Conservation (phyloP, 139 green algal species). For the Chlorella sp. region DNA sequence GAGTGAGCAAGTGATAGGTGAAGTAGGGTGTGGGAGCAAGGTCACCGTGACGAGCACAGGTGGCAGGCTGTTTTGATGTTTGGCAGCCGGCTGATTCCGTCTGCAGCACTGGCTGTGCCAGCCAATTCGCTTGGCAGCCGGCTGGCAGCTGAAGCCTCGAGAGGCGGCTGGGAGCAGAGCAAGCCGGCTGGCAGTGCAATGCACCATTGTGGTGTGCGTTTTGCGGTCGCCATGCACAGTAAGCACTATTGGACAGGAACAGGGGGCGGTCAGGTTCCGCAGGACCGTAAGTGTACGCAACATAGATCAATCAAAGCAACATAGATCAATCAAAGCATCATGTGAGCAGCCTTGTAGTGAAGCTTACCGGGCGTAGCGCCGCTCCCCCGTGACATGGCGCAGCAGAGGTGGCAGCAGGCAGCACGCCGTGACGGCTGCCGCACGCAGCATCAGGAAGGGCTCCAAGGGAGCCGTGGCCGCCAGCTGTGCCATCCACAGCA, state of each 20-base stretch:
- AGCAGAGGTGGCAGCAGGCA: neutral
- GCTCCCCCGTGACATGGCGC: neutral
- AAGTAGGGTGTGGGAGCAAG: neutral
- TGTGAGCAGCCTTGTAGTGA: neutral
- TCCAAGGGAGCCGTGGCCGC: neutral
- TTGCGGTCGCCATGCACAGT: no score
- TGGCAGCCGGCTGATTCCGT: no score
- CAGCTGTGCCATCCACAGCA: neutral
- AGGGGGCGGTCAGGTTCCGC: neutral
- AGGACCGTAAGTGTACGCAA: neutral
- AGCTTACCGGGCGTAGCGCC: neutral
- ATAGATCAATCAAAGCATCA: neutral
- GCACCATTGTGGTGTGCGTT: neutral
- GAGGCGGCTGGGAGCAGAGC: no score
- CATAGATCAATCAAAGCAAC: neutral
- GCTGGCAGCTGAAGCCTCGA: no score
- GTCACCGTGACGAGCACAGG: neutral
- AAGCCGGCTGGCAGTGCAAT: neutral
- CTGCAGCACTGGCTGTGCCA: no score
- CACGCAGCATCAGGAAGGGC: neutral
- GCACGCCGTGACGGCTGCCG: neutral
- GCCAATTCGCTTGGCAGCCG: no score
- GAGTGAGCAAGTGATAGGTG: neutral
- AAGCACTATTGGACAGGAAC: no score
- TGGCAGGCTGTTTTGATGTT: no score